phyloP scores from a whole-genome alignment of 441 rosid genomes.

The Populus tomentosa region DNA sequence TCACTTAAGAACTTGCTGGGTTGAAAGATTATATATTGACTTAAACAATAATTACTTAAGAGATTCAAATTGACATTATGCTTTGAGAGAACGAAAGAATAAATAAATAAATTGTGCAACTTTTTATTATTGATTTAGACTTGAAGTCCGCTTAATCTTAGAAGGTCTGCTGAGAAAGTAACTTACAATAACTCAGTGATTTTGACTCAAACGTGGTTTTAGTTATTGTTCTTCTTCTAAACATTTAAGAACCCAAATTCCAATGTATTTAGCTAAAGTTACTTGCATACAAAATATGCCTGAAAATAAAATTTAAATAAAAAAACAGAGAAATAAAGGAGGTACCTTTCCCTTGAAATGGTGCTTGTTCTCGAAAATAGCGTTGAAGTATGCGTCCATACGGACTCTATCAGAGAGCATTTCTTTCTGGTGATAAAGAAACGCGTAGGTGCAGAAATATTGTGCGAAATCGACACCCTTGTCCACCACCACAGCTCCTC shows the following conservation, averaged over 20 bases:
- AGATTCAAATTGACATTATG: background rate
- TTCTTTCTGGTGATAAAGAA: conserved; percentile 94
- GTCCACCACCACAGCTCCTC: conserved; percentile 43
- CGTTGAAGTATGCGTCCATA: conserved; percentile 87
- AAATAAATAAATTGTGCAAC: background rate
- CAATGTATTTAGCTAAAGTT: background rate
- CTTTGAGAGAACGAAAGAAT: background rate
- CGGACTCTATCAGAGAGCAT: conserved; percentile 98
- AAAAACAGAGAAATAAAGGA: background rate
- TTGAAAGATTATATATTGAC: no score
- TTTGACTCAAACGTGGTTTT: background rate
- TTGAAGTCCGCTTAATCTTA: background rate
- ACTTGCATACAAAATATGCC: background rate
- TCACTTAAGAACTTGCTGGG: no score
- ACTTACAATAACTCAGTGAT: background rate
- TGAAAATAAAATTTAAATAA: background rate
- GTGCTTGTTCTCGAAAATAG: conserved; percentile 70
- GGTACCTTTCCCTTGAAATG: conserved; percentile 83
- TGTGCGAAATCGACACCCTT: conserved; percentile 85
- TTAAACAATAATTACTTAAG: no score
- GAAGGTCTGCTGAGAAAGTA: background rate
- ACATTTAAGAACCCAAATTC: background rate
- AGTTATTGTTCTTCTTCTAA: background rate
- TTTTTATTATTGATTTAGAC: background rate
- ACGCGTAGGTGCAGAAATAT: conserved; percentile 88